Base-by-base conservation (phyloP, 495 filamentous ascomycete genomes). In the Cercophora newfieldiana region DNA sequence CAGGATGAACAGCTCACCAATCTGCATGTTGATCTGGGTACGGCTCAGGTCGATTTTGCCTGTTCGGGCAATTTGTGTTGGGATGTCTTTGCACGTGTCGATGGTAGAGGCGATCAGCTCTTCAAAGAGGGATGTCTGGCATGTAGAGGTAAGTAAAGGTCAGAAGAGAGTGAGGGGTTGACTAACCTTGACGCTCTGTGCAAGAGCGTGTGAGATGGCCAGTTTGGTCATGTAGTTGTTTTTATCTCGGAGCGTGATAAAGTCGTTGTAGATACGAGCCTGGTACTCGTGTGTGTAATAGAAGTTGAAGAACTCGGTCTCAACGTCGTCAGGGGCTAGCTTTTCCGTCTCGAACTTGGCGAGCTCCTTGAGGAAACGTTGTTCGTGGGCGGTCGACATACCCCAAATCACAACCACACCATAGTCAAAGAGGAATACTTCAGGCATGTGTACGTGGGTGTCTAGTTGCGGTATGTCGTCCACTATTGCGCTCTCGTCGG, bases 331-430 rank as follows among this genome's bases (percentile, higher is more conserved):
- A 2, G 87, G 86, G 16, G 86, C 87, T 57, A 99, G 81, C 73
- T 96, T 97, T 69, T 97, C 94, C 24, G 83, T 82, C 72, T 97
- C 96, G 73, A 98, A 99, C 73, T 94, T 97, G n/a, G 91, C 88
- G 58, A 98, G 90, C 69, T 99, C 95, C 64, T 93, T 94, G 5
- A 99, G 80, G 72, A 99, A 96, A 25, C 89, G 84, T 54, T 89
- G 86, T 76, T 99, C 95, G 67, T 99, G 88, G 7, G 85, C 81
- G 7, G 89, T 77, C 0, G 91, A 88, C 94, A 99, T 97, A 65
- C 95, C 95, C 95, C 95, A 99, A 74, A 98, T 94, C n/a, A 99
- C 95, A n/a, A 97, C 91, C n/a, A 97, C 96, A 48, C 95, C 95
- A 72, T 99, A 99, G 69, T 97, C 90, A 74, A 97, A 99, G 24